Evolutionary conservation across 1,284 basidiomycete species (phyloP), one percentile per base, ranked within the genome.

Genomic region (Cystobasidiaceae sp.): DNA sequence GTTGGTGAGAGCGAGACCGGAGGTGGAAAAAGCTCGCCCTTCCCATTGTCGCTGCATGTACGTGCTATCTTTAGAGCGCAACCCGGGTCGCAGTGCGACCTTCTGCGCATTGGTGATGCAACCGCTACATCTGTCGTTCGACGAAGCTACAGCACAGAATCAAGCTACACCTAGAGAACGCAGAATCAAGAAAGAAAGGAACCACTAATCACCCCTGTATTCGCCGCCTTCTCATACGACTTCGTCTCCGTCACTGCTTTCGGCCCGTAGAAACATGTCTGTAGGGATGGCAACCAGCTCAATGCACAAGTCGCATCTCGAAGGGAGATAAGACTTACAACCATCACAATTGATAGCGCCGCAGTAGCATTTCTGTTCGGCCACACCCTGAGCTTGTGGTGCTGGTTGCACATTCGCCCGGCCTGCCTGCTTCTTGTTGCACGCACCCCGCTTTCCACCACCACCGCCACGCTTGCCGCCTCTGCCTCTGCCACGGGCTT

Each of bases 291-390:
- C 28, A 27, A 23, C 25, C 28, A 21, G 19, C 25, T 23, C 11
- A 48, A 11, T 19, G 5, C 19, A 13, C 34, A 27, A 50, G 7
- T 19, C 15, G 4, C n/a, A n/a, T 15, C 19, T 15, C 39, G 39
- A 41, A 41, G 39, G 15, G 15, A 25, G 27, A 46, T 25, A 21
- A 11, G 11, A 52, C 50, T 52, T 37, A 52, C 50, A 34, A 11
- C 50, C 50, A 52, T 52, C 50, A n/a, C 50, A 52, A 11, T 52
- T 52, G 32, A 52, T 39, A 2, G 50, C 50, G 1, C 50, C 50
- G 33, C 50, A 52, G n/a, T 21, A 32, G 19, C 50, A 52, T 39
- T 52, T 19, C 19, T 33, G 32, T 19, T 27, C 41, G 9, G 33
- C 50, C 19, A 52, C 50, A 11, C 17, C 32, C 13, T 37, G 41